Evolutionary conservation across 1,284 basidiomycete species (phyloP).

Genomic region (Tilletiopsis washingtonensis): DNA sequence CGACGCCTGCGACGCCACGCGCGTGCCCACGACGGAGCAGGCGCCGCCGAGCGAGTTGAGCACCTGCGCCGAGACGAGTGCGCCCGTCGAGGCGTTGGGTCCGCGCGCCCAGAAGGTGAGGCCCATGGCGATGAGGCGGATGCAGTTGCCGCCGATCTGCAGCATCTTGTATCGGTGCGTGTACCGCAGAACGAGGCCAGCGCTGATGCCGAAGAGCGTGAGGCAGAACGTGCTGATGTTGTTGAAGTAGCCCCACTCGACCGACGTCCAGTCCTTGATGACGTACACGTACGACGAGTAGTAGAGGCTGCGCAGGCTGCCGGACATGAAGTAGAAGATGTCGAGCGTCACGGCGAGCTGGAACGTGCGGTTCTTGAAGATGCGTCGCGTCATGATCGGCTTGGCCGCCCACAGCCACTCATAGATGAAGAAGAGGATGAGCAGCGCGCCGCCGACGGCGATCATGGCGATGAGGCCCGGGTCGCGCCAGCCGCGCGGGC

Average conservation of each 20-base stretch:
- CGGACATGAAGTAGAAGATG: slow-evolving; percentile 48
- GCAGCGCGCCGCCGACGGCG: slow-evolving; percentile 46
- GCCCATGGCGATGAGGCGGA: not conserved
- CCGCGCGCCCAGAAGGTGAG: not conserved
- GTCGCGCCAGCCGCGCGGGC: slow-evolving; percentile 45
- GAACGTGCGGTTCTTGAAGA: slow-evolving; percentile 47
- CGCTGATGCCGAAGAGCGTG: slow-evolving; percentile 8
- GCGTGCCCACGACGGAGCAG: slow-evolving; percentile 45
- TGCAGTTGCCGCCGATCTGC: not conserved
- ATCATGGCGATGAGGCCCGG: slow-evolving; percentile 50
- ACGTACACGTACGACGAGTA: slow-evolving; percentile 49
- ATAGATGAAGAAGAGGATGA: slow-evolving; percentile 47
- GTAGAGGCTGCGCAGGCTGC: slow-evolving; percentile 47
- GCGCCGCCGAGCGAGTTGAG: slow-evolving; percentile 39
- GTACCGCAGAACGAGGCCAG: slow-evolving; percentile 1
- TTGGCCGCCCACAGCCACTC: slow-evolving; percentile 47
- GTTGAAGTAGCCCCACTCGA: slow-evolving; percentile 26
- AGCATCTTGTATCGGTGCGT: slow-evolving; percentile 12
- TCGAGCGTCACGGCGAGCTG: slow-evolving; percentile 43
- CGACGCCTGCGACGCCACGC: slow-evolving; percentile 47
- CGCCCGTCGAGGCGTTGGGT: slow-evolving; percentile 6
- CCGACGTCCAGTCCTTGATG: slow-evolving; percentile 31
- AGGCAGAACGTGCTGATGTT: slow-evolving; percentile 10
- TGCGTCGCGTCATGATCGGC: slow-evolving; percentile 49
- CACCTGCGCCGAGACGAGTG: slow-evolving; percentile 30